Evolutionary conservation across 306 rosid species (phyloP).

Genomic region (Biancaea sappan): DNA sequence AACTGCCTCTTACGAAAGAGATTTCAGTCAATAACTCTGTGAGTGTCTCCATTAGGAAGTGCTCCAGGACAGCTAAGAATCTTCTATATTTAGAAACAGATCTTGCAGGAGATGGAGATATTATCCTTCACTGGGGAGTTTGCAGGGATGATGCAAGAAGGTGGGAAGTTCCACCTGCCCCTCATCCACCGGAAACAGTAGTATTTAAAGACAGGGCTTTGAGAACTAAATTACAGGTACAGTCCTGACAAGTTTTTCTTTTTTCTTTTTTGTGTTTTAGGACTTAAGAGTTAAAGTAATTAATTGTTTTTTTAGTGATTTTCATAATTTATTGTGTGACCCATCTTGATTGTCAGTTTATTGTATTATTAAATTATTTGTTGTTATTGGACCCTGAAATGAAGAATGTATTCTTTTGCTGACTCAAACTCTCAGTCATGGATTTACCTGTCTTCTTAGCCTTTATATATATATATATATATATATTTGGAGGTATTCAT

Average conservation of each 20-base stretch:
- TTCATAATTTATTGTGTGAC: neutral
- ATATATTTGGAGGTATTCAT: no score
- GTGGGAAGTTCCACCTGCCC: slow-evolving; percentile 86
- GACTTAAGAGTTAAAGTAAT: neutral
- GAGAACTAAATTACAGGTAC: slow-evolving; percentile 79
- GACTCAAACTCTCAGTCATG: neutral
- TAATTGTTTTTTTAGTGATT: neutral
- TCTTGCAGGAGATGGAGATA: slow-evolving; percentile 69
- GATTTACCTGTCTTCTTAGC: slow-evolving; percentile 11
- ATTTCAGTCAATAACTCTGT: slow-evolving; percentile 50
- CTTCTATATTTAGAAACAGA: slow-evolving; percentile 71
- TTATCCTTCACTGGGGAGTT: slow-evolving; percentile 92
- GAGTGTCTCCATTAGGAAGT: slow-evolving; percentile 62
- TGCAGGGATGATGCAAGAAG: slow-evolving; percentile 67
- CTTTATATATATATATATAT: neutral
- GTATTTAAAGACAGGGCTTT: slow-evolving; percentile 74
- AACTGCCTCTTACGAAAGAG: slow-evolving; percentile 67
- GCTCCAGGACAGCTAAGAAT: slow-evolving; percentile 66
- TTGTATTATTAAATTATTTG: slow-evolving; percentile 1
- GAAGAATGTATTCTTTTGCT: neutral
- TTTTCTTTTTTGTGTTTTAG: neutral
- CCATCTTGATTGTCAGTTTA: neutral
- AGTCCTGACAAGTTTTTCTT: neutral
- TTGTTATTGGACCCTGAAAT: neutral
- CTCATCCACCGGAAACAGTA: slow-evolving; percentile 73